A percentile compares a stretch with the other conserved stretches of the same genome.
These are phyloP conservation scores for Tylopilus plumbeoviolaceoides DNA, from an alignment of 768 basidiomycete species.

Conservation along the genomic window DNA sequence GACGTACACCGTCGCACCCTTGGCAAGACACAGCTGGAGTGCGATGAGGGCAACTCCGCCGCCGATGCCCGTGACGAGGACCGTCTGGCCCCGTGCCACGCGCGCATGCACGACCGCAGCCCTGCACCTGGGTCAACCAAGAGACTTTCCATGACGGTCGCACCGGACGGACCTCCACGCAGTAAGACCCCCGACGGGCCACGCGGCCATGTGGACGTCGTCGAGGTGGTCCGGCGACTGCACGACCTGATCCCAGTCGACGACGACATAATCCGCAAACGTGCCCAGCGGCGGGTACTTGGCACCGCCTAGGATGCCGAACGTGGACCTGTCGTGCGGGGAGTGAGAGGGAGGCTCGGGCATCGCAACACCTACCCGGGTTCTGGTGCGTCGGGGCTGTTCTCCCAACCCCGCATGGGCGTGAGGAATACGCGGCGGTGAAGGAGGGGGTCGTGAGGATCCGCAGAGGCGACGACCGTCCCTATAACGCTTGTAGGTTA, in stretches of 20 bases:
- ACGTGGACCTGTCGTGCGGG: constrained; percentile 33
- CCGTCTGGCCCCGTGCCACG: constrained; percentile 59
- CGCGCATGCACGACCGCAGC: constrained; percentile 62
- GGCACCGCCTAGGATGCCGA: constrained; percentile 64
- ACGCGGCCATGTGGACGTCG: constrained; percentile 67
- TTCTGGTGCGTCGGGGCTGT: constrained; percentile 61
- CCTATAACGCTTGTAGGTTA: constrained; percentile 37
- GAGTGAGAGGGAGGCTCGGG: background rate
- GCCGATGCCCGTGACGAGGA: constrained; percentile 79
- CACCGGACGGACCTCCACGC: constrained; percentile 66
- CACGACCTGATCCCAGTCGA: constrained; percentile 67
- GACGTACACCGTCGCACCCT: constrained; percentile 78
- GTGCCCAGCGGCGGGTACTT: constrained; percentile 57
- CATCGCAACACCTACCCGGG: constrained; percentile 36
- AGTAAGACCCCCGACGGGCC: constrained; percentile 75
- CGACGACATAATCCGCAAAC: constrained; percentile 71
- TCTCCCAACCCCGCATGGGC: constrained; percentile 76
- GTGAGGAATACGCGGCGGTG: constrained; percentile 68
- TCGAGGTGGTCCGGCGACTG: constrained; percentile 61
- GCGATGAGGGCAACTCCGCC: constrained; percentile 80
- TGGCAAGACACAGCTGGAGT: constrained; percentile 70
- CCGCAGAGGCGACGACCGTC: constrained; percentile 54
- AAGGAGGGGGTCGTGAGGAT: constrained; percentile 52
- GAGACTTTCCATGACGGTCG: background rate
- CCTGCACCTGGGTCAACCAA: constrained; percentile 33